Conservation (phyloP, 2,329 filamentous ascomycete genomes). For the Thelonectria olida region DNA sequence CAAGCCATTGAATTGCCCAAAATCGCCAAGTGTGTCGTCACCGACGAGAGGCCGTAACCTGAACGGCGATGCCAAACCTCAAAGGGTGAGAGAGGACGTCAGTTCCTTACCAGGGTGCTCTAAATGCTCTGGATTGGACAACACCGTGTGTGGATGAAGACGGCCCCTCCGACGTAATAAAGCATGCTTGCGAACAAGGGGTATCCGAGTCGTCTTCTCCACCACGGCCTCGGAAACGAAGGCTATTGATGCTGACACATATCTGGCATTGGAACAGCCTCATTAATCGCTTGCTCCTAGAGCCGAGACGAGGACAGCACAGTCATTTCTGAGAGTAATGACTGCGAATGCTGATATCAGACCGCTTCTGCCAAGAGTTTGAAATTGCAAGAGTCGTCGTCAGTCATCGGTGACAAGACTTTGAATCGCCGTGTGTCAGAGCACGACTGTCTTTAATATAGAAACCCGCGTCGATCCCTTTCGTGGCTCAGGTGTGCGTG, state of each 20-base stretch:
- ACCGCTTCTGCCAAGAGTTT: slow-evolving; percentile 15
- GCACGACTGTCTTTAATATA: slow-evolving; percentile 19
- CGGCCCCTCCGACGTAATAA: slow-evolving; percentile 14
- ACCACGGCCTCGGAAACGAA: slow-evolving; percentile 14
- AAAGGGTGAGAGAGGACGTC: slow-evolving; percentile 7
- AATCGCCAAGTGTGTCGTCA: slow-evolving; percentile 26
- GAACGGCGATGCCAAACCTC: slow-evolving; percentile 25
- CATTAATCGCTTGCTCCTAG: slow-evolving; percentile 11
- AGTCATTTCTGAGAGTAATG: slow-evolving; percentile 10
- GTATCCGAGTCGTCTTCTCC: slow-evolving; percentile 10
- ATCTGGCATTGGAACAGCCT: slow-evolving; percentile 25
- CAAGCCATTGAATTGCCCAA: slow-evolving; percentile 18
- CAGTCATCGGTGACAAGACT: slow-evolving; percentile 19
- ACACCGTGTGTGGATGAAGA: slow-evolving; percentile 12
- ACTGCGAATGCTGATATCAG: not conserved
- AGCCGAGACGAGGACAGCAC: slow-evolving; percentile 8
- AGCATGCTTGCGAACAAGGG: slow-evolving; percentile 14
- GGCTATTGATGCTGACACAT: slow-evolving; percentile 17
- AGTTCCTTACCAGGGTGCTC: not conserved
- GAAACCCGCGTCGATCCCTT: slow-evolving; percentile 32
- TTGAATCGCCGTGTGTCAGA: slow-evolving; percentile 14
- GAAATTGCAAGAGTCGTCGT: slow-evolving; percentile 13
- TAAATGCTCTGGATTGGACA: slow-evolving; percentile 4
- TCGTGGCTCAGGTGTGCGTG: slow-evolving; percentile 27
- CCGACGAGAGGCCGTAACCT: slow-evolving; percentile 13